phyloP scores from a whole-genome alignment of 805 yeast species.

The Monosporozyma servazzii region DNA sequence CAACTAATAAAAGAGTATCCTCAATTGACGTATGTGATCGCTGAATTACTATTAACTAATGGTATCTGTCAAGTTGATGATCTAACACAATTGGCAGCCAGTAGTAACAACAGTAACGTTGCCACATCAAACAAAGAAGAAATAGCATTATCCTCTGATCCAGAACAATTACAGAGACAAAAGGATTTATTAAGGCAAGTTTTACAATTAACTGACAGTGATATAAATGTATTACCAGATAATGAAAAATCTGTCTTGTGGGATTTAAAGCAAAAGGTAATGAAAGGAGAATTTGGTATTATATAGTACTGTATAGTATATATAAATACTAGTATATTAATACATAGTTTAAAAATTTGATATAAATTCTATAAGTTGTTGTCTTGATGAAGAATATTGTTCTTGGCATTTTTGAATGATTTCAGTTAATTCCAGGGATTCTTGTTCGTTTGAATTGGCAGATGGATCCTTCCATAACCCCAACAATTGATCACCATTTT shows the following conservation, averaged over 20 bases:
- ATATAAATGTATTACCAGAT: constrained; percentile 40
- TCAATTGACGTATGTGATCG: constrained; percentile 73
- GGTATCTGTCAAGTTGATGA: constrained; percentile 29
- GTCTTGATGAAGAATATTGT: constrained; percentile 17
- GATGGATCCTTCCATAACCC: constrained; percentile 45
- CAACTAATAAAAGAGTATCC: constrained; percentile 61
- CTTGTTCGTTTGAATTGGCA: not conserved
- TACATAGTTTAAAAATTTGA: constrained; percentile 5
- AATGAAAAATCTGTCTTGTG: constrained; percentile 38
- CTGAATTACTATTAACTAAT: constrained; percentile 51
- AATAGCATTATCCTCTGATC: constrained; percentile 14
- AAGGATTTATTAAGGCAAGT: constrained; percentile 43
- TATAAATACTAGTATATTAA: not conserved
- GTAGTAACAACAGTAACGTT: constrained; percentile 14
- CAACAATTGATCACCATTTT: constrained; percentile 48
- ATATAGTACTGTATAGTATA: not conserved
- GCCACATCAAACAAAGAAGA: constrained; percentile 11
- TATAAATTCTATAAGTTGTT: constrained; percentile 14
- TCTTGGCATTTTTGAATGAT: constrained; percentile 38
- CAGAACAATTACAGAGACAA: constrained; percentile 30
- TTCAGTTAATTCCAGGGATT: constrained; percentile 11
- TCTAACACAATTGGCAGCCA: constrained; percentile 28
- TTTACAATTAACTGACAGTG: constrained; percentile 42
- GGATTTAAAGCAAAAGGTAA: constrained; percentile 30
- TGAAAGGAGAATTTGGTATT: constrained; percentile 28